Evolutionary conservation across 768 basidiomycete genomes (phyloP), one percentile per base, ranked within the genome.

Genomic region (Heimioporus sp.): DNA sequence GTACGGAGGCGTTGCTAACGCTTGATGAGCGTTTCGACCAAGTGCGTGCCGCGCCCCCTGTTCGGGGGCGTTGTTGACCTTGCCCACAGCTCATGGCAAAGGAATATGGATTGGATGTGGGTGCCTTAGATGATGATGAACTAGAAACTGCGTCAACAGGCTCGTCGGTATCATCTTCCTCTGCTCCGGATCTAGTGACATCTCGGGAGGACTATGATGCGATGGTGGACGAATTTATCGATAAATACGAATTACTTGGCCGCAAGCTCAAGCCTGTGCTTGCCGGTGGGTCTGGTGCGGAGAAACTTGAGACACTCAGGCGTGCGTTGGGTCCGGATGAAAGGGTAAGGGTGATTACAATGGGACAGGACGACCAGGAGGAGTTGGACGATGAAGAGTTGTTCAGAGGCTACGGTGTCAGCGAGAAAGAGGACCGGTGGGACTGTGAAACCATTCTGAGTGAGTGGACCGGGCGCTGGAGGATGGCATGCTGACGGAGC

Each of bases 381-480:
- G 78, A 75, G 32, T 70, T 71, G 4, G 77, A 75, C n/a, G 72
- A 71, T 43, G 72, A 71, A 6, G 71, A 68, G n/a, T 64, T 80
- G 32, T 70, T 75, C 24, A 67, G 73, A 54, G 71, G 70, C 7
- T 64, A 72, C 11, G 56, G 73, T 49, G 53, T 68, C 46, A 57
- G 57, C 8, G 80, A 83, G 59, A 81, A 83, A 49, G 83, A 87
- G 58, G 86, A 88, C 56, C 73, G 83, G 41, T 99, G 97, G 97
- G 97, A 99, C 65, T 95, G 91, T 55, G 95, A 99, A 69, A 97
- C 93, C 2, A 89, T 99, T 36, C 74, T 99, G 3, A 86, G 96
- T 96, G 68, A 67, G 90, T 78, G 12, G 42, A 3, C 20, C 17
- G 2, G 28, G 10, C 17, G 34, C 15, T 17, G 15, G 2, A 24